Base-by-base conservation (phyloP, 371 early-diverging fungal genomes). In the Mycotypha africana region DNA sequence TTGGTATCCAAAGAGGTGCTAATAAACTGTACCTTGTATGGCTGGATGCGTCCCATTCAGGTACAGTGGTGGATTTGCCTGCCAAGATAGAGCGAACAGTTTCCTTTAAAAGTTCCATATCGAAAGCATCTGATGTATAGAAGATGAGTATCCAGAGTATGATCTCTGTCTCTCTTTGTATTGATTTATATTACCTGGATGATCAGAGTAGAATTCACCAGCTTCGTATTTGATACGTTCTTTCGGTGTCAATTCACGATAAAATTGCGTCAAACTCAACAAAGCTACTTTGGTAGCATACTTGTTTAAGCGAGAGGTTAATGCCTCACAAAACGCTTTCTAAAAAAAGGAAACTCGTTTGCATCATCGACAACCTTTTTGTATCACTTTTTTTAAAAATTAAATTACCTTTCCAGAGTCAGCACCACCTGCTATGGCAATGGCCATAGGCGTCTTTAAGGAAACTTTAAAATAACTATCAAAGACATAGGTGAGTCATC, bases 211-310 rank as follows among this genome's bases (percentile, higher is more conserved):
- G 17, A 61, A 65, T 31, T 64, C 53, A 23, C 79, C 78, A 25
- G 71, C 51, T 21, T 65, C 56, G 15, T 68, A 77, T 20, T 60
- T 43, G 19, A 20, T 41, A 24, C 52, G 56, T 23, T 81, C 78
- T 28, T 74, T 69, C 4, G 44, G 59, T 4, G 62, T 55, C 16
- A 82, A 53, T 42, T 67, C 65, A 15, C 72, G 66, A 51, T 82
- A 81, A 44, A 81, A 85, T 37, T 77, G 74, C 19, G 72, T 70
- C 47, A 80, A 44, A 34, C 76, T 74, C 44, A 77, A 38, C 38
- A 66, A 50, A 16, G 59, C 65, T 3, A 75, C 58, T 23, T 60
- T 64, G 38, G 69, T 53, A 8, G 51, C 54, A 26, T 62, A 56
- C 32, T 53, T 51, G 17, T 47, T 58, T 15, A 67, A 46, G 1